Evolutionary conservation across 257 asterid genomes (phyloP).

Genomic region (Nicotiana tabacum): DNA sequence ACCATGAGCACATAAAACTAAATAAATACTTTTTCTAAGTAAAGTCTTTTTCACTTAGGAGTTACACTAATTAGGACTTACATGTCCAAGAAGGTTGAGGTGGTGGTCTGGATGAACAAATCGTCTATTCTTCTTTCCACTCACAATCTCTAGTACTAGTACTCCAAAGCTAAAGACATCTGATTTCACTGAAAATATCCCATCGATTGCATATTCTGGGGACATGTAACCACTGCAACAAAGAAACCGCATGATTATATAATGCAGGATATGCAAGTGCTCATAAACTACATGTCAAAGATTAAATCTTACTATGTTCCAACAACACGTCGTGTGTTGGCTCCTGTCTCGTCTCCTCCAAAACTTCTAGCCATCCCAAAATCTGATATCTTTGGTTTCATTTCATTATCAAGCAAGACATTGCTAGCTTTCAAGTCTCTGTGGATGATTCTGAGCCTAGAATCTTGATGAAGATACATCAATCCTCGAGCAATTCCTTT

Average conservation of each 20-base stretch:
- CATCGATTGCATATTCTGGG: conserved; percentile 27
- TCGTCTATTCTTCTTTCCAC: conserved; percentile 24
- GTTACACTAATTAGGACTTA: not conserved
- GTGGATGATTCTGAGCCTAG: conserved; percentile 36
- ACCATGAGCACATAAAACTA: not conserved
- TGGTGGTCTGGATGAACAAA: conserved; percentile 28
- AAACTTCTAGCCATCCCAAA: conserved; percentile 45
- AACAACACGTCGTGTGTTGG: conserved; percentile 38
- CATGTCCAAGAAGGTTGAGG: conserved; percentile 30
- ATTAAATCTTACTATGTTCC: conserved; percentile 43
- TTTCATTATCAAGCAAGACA: conserved; percentile 35
- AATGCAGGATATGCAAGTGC: not conserved
- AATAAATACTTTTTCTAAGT: too few relatives aligned
- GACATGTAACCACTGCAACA: conserved; percentile 27
- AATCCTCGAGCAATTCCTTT: conserved; percentile 48
- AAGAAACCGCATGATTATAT: not conserved
- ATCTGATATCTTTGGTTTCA: conserved; percentile 56
- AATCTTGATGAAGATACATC: conserved; percentile 55
- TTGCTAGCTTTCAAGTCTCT: conserved; percentile 56
- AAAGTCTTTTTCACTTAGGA: not conserved
- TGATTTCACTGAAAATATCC: conserved; percentile 29
- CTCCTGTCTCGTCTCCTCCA: conserved; percentile 39
- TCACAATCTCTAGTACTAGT: conserved; percentile 24
- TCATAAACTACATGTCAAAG: not conserved
- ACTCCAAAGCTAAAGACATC: conserved; percentile 36